Percentiles rank a stretch among this genome's conserved stretches.
These are phyloP conservation scores for Cylindrotheca fusiformis DNA, from an alignment of 108 stramenopile genomes.

Conservation along the genomic window DNA sequence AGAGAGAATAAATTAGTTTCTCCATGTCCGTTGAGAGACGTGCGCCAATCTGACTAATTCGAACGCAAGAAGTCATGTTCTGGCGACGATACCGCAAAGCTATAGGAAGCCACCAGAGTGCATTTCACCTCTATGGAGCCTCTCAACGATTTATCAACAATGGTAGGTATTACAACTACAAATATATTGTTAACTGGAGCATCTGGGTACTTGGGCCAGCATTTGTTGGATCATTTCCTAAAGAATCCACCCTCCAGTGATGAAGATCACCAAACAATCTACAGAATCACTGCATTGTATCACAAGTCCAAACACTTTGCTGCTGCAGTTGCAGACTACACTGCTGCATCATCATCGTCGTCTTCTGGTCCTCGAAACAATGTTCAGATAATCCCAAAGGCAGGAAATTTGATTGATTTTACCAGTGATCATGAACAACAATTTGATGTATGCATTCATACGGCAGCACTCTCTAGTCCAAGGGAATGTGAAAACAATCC, in stretches of 20 bases:
- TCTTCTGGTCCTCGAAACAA: no score
- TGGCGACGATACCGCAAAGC: no score
- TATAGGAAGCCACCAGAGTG: no score
- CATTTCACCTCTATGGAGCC: no score
- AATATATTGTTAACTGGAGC: constrained; percentile 64
- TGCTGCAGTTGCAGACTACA: constrained; percentile 5
- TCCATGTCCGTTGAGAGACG: no score
- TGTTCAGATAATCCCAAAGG: constrained; percentile 1
- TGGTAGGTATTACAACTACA: no score
- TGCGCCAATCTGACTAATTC: no score
- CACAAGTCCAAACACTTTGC: constrained; percentile 12
- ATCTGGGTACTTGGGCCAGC: constrained; percentile 77
- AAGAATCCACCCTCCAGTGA: not conserved
- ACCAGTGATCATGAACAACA: constrained; percentile 14
- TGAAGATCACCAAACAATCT: not conserved
- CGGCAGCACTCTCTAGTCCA: constrained; percentile 69
- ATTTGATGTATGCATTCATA: constrained; percentile 67
- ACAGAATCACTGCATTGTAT: constrained; percentile 32
- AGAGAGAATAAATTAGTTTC: no score
- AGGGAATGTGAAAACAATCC: constrained; percentile 50
- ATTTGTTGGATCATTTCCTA: constrained; percentile 45
- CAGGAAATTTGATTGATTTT: constrained; percentile 25
- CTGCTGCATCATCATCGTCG: not conserved
- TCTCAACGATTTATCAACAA: no score
- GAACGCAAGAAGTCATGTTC: no score